Evolutionary conservation across 345 rosid genomes (phyloP), one percentile per base, ranked within the genome.

Genomic region (Aquilaria yunnanensis): DNA sequence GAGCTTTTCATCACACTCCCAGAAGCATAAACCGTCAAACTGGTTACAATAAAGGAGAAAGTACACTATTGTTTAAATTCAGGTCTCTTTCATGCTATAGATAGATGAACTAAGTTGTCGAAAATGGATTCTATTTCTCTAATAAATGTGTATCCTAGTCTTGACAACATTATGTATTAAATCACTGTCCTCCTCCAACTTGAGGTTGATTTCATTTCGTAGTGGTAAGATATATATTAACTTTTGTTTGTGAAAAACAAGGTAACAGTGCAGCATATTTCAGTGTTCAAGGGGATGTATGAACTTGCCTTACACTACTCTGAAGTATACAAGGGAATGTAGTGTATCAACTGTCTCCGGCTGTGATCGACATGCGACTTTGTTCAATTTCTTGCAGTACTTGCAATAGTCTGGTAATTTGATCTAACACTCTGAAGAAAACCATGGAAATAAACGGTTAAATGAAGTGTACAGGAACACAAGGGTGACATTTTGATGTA

Each of bases 351-450:
- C 52, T 14, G 16, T 30, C 41, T 14, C 43, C 13, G n/a, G 13
- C 16, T 66, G 60, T 23, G 47, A 66, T 14, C 14, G 60, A 58
- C 10, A 31, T 31, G 50, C 59, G 52, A 43, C 54, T 78, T 65
- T 67, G 56, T 31, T 43, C 77, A 29, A 59, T 68, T 14, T 59
- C 60, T 50, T 55, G 69, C 23, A 23, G 65, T 61, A 55, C 62
- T 72, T 41, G 47, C 65, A 14, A 59, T 65, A 51, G 55, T 66
- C 71, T 60, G 77, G 77, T 85, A 87, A 67, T 78, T 78, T 34
- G 82, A 78, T 67, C 79, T 81, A 72, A 89, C 92, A 59, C 73
- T 81, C 96, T 92, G 90, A 56, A 69, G 59, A 71, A 37, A 70
- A 32, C 51, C 54, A 69, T 46, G 60, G 14, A 54, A 52, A 16